Base-by-base conservation (phyloP, 2,329 filamentous ascomycete species). In the Neoascochyta sp. region DNA sequence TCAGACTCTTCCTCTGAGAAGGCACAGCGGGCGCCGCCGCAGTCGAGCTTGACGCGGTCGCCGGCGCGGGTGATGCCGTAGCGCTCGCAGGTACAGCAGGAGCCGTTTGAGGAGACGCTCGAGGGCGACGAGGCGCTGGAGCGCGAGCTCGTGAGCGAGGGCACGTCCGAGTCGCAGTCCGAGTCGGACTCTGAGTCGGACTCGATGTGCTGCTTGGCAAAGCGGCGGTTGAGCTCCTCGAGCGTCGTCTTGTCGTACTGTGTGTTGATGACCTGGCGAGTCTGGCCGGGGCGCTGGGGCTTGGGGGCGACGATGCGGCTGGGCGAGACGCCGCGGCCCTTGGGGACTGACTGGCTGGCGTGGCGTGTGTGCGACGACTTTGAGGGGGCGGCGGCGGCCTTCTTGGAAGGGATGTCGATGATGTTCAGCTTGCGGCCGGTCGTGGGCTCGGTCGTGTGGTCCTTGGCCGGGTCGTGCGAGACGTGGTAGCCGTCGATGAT, bases 401-500 rank as follows among this genome's bases (percentile, higher is more conserved):
- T 67, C 56, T 68, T 70, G 63, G 64, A 64, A 32, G 88, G 85
- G 41, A 95, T 86, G 66, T 96, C 89, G 66, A 98, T 86, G 69
- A 95, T 86, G 78, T 98, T 98, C 55, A 98, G 78, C 68, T 89
- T 87, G 66, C 92, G 90, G 70, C 89, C 87, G 34, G 92, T 96
- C 65, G 89, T 96, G 63, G 90, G 89, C 75, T 98, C 92, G 50
- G 85, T 83, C 61, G 86, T 93, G 62, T 83, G 90, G 58, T 84
- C 74, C 64, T 88, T 82, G 65, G 85, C 86, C 51, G 90, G 89
- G 71, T 96, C 92, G 76, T 96, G 90, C 41, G 89, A 89, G 65
- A 94, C 83, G 67, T 95, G 89, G 80, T 95, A 95, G 54, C 92
- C 92, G 66, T 98, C 92, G 67, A 96, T 92, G 80, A 96, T 95